phyloP scores from a whole-genome alignment of 2,329 filamentous ascomycete species.

The Leptographium radiaticola region DNA sequence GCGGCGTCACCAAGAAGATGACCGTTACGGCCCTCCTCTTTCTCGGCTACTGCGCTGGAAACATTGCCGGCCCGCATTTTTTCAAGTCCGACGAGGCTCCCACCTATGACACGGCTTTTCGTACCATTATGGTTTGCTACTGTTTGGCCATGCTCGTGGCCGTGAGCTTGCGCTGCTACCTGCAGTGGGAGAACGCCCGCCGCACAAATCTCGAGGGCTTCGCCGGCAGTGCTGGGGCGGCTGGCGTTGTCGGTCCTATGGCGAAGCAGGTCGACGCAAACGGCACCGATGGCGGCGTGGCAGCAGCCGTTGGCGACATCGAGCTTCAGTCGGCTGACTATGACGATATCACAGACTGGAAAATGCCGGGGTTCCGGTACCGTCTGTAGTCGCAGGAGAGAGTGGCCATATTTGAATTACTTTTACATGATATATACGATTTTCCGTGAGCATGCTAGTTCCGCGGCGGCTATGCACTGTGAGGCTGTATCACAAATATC shows the following conservation, averaged over 20 bases:
- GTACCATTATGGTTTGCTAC: conserved; percentile 43
- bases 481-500: no score
- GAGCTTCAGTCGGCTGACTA: conserved; percentile 32
- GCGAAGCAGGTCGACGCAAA: conserved; percentile 21
- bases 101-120: conserved; percentile 38
- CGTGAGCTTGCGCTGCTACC: conserved; percentile 30
- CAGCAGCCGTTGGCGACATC: conserved; percentile 20
- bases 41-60: conserved; percentile 41
- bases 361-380: conserved; percentile 46
- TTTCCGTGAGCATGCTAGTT: no score
- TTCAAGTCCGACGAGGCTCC: conserved; percentile 37
- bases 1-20: conserved; percentile 47
- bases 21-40: conserved; percentile 44
- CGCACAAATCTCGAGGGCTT: conserved; percentile 30
- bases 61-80: conserved; percentile 43
- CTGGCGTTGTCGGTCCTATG: conserved; percentile 24
- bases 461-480: no score
- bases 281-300: conserved; percentile 13
- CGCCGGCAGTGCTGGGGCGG: conserved; percentile 27
- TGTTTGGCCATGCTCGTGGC: conserved; percentile 32
- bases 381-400: conserved; percentile 15
- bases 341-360: conserved; percentile 47
- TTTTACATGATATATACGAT: no score
- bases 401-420: no score
- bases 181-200: conserved; percentile 30